phyloP scores from a whole-genome alignment of 2,329 filamentous ascomycete species.

The Penicillium griseofulvum region DNA sequence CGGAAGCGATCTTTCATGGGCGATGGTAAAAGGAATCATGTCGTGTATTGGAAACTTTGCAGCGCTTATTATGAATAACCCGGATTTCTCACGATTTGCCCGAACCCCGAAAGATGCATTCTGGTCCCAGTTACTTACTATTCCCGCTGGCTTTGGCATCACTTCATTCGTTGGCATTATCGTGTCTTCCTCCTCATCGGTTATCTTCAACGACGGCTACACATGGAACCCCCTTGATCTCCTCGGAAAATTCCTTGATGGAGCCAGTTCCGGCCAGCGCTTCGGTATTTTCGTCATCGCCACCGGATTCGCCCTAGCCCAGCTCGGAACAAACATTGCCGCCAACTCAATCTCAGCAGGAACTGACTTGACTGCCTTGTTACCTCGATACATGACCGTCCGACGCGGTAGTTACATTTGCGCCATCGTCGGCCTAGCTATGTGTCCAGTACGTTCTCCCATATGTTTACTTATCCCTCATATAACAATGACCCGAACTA shows the following conservation, averaged over 20 bases:
- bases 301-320: constrained; percentile 69
- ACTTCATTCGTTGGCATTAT: constrained; percentile 86
- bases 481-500: constrained; percentile 5
- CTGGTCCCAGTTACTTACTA: constrained; percentile 75
- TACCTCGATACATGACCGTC: constrained; percentile 79
- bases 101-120: constrained; percentile 71
- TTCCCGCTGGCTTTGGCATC: constrained; percentile 68
- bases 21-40: constrained; percentile 83
- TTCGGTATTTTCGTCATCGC: constrained; percentile 75
- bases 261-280: constrained; percentile 65
- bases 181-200: constrained; percentile 64
- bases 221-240: constrained; percentile 73
- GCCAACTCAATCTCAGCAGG: constrained; percentile 82
- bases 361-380: constrained; percentile 75
- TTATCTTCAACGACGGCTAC: constrained; percentile 61
- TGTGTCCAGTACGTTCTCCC: constrained; percentile 64
- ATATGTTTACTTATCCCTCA: background rate
- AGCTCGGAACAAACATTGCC: constrained; percentile 82
- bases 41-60: constrained; percentile 86
- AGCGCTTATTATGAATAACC: constrained; percentile 75
- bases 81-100: constrained; percentile 83
- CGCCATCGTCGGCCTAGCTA: constrained; percentile 72
- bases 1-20: constrained; percentile 74
- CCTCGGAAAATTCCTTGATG: constrained; percentile 65
- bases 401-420: constrained; percentile 85